phyloP scores from a whole-genome alignment of 75 land plant species.

The Ceratopteris richardii region DNA sequence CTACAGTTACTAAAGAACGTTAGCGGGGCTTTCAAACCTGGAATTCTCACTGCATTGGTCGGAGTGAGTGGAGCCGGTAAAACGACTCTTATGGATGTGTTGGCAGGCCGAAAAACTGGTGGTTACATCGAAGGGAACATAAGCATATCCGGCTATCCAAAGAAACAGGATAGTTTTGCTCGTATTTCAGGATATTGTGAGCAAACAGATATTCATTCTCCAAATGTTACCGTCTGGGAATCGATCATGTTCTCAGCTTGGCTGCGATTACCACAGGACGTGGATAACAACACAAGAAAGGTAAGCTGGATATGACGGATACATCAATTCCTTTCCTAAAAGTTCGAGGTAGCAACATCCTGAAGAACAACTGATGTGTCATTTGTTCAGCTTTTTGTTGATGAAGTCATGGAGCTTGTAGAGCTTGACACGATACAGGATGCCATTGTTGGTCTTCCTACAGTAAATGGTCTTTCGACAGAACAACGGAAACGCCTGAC shows the following conservation, averaged over 20 bases:
- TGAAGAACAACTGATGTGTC: not conserved
- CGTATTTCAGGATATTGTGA: constrained; percentile 64
- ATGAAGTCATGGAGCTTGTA: constrained; percentile 72
- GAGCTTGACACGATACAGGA: constrained; percentile 44
- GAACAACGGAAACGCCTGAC: constrained; percentile 80
- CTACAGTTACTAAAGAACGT: constrained; percentile 41
- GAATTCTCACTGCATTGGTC: constrained; percentile 63
- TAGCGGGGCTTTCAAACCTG: constrained; percentile 63
- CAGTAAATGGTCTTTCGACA: constrained; percentile 69
- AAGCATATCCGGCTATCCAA: constrained; percentile 52
- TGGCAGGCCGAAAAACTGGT: constrained; percentile 67
- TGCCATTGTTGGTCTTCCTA: constrained; percentile 69
- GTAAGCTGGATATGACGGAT: constrained; percentile 15
- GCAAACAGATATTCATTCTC: constrained; percentile 66
- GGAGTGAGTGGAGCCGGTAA: constrained; percentile 82
- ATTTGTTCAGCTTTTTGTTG: constrained; percentile 37
- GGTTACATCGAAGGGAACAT: constrained; percentile 58
- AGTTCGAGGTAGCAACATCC: not conserved
- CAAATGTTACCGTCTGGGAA: constrained; percentile 46
- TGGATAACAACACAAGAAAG: constrained; percentile 27
- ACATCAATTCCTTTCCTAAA: not conserved
- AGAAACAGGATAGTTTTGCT: constrained; percentile 58
- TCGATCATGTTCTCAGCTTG: constrained; percentile 57
- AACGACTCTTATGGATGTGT: constrained; percentile 71
- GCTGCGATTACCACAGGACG: constrained; percentile 44